Percentiles rank a stretch among this genome's conserved stretches.
These are phyloP conservation scores for Plantago rigida DNA, from an alignment of 305 asterid genomes.

Conservation along the genomic window DNA sequence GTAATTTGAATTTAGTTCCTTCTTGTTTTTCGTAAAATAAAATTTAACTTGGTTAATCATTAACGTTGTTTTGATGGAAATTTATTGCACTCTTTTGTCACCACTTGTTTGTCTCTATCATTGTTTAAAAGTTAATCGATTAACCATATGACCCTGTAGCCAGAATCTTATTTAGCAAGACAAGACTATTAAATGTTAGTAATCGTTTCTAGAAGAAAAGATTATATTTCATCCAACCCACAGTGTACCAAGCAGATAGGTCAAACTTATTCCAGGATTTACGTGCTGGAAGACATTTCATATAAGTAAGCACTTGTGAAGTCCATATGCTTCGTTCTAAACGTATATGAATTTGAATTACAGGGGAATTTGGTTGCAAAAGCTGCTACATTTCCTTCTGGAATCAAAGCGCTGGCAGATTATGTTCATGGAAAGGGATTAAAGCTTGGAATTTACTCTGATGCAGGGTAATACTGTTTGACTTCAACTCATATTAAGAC, in stretches of 20 bases:
- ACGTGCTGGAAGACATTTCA: too few species aligned
- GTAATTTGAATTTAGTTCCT: not conserved
- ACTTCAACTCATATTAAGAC: not conserved
- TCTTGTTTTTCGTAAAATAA: too few species aligned
- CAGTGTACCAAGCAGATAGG: too few species aligned
- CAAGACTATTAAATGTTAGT: not conserved
- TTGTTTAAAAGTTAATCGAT: not conserved
- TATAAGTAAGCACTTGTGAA: not conserved
- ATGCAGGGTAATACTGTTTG: conserved; percentile 46
- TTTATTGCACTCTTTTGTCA: conserved; percentile 1
- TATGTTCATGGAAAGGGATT: conserved; percentile 70
- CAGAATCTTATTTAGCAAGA: not conserved
- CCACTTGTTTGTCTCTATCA: not conserved
- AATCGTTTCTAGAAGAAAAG: not conserved
- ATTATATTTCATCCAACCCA: not conserved
- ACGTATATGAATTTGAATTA: conserved; percentile 4
- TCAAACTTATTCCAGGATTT: too few species aligned
- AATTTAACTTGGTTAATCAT: too few species aligned
- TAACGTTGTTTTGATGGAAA: not conserved
- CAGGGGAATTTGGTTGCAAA: conserved; percentile 62
- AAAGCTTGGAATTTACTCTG: conserved; percentile 67
- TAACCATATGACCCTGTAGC: not conserved
- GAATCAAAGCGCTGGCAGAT: conserved; percentile 71
- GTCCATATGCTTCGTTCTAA: not conserved
- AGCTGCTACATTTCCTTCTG: conserved; percentile 70